Base-by-base conservation (phyloP, 805 yeast genomes). In the Candida coleopterorum region DNA sequence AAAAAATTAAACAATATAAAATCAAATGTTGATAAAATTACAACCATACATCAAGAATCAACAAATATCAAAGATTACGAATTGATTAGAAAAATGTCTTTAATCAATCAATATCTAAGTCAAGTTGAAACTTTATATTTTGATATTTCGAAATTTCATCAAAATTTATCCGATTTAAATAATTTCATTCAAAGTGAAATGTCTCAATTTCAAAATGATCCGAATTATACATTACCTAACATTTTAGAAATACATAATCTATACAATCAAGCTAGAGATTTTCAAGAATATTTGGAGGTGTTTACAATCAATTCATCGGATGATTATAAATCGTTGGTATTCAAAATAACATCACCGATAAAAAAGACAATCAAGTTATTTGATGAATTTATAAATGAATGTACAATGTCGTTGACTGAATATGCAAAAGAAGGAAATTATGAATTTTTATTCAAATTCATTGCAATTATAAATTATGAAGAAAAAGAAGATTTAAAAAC, bases 391-490 rank as follows among this genome's bases (percentile, higher is more conserved):
- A 55, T 87, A 38, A 70, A 66, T 32, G 80, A 81, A 34, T 68
- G 85, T n/a, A 77, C 84, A 10, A 76, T 74, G 32, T 78, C 77
- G 35, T 49, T 87, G 25, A 76, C 87, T 8, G 97, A 88, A 55
- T 72, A 83, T 14, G 70, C 84, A 4, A 79, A 84, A 37, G 78
- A 74, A 14, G 83, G 77, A 0, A 86, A 89, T 52, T 58, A 62
- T 22, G 77, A 81, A 22, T 64, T 88, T 44, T 78, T 85, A 1
- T 79, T 80, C 25, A 77, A 89, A 36, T 55, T 84, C 32, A 79
- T 87, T 28, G 84, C 86, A 45, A 75, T 93, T 12, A 68, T 93
- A 29, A 94, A 88, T 44, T 70, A 65, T 44, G 98, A 93, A 57
- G 85, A 83, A 45, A 67, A 73, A 20, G 87, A 85, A 50, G 98